These are phyloP conservation scores for Sporothrix dimorphospora DNA, from an alignment of 2,329 filamentous ascomycete genomes.

Conservation along the genomic window DNA sequence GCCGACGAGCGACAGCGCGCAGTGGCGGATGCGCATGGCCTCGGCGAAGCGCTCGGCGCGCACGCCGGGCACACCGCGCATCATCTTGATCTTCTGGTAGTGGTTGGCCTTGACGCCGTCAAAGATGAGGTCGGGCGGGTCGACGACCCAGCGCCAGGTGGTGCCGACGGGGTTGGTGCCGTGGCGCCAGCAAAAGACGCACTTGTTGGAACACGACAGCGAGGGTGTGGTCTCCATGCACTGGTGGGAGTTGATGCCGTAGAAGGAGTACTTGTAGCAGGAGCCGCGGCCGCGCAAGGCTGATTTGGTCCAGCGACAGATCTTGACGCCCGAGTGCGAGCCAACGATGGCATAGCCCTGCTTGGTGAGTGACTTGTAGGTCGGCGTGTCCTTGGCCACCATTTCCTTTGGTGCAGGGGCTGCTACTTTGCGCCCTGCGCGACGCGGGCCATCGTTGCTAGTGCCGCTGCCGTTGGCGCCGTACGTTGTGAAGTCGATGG, in stretches of 20 bases:
- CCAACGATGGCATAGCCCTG: constrained; percentile 96
- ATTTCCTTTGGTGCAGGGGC: constrained; percentile 73
- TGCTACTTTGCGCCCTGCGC: constrained; percentile 42
- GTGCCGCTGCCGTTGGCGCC: constrained; percentile 44
- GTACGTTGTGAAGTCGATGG: constrained; percentile 85
- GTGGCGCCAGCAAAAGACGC: constrained; percentile 98
- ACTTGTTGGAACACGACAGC: constrained; percentile 95
- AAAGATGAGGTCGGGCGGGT: constrained; percentile 88
- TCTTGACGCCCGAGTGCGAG: constrained; percentile 94
- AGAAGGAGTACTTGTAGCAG: constrained; percentile 98
- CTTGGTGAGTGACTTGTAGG: constrained; percentile 86
- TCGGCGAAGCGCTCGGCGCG: constrained; percentile 89
- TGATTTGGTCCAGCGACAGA: constrained; percentile 98
- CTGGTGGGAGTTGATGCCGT: constrained; percentile 92
- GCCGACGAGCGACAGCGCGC: constrained; percentile 87
- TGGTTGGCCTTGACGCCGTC: constrained; percentile 87
- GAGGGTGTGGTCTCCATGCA: constrained; percentile 99
- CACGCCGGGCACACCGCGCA: constrained; percentile 91
- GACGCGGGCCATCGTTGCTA: constrained; percentile 40
- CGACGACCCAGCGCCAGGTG: constrained; percentile 94
- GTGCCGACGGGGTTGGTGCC: constrained; percentile 97
- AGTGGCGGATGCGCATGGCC: constrained; percentile 91
- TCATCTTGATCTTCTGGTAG: constrained; percentile 97
- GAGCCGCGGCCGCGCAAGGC: constrained; percentile 89
- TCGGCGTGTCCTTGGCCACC: constrained; percentile 90